Percentiles rank a stretch among this genome's conserved stretches.
Conservation (phyloP, 805 yeast genomes). For the Metschnikowia anglica region DNA sequence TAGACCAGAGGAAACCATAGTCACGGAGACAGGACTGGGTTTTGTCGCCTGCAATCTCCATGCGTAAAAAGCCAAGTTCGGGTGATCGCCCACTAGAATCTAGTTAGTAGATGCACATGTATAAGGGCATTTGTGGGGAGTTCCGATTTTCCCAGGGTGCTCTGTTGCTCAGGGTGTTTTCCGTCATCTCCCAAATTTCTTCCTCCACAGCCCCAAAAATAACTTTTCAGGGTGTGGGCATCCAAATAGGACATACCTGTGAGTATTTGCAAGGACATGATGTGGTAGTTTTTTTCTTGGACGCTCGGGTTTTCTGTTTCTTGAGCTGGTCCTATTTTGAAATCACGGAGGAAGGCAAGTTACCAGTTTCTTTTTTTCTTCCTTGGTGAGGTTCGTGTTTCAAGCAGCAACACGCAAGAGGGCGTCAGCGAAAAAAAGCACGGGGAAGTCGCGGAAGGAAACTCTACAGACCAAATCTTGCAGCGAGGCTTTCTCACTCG, state of each 20-base stretch:
- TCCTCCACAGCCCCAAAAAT: too few species aligned
- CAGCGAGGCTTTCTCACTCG: slow-evolving; percentile 5
- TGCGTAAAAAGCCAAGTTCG: slow-evolving; percentile 57
- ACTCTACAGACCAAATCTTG: slow-evolving; percentile 1
- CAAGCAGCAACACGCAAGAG: slow-evolving; percentile 5
- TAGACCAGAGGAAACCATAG: slow-evolving; percentile 39
- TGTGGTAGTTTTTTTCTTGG: slow-evolving; percentile 1
- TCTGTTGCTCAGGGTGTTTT: too few species aligned
- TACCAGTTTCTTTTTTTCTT: background rate
- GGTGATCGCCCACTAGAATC: slow-evolving; percentile 50
- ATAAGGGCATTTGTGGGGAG: too few species aligned
- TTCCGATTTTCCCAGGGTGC: too few species aligned
- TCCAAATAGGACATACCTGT: slow-evolving; percentile 21
- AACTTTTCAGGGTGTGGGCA: too few species aligned
- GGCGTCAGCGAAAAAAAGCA: slow-evolving; percentile 9
- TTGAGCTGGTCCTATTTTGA: too few species aligned
- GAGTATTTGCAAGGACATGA: slow-evolving; percentile 16
- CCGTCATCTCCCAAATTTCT: too few species aligned
- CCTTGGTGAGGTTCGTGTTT: background rate
- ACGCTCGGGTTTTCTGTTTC: too few species aligned
- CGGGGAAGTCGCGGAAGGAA: slow-evolving; percentile 13
- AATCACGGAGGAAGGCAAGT: background rate
- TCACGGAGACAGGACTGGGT: slow-evolving; percentile 29
- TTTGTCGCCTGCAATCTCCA: slow-evolving; percentile 54
- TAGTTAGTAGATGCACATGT: slow-evolving; percentile 14